Base-by-base conservation (phyloP, 768 basidiomycete genomes). In the Boletus rufocinnamomeus region DNA sequence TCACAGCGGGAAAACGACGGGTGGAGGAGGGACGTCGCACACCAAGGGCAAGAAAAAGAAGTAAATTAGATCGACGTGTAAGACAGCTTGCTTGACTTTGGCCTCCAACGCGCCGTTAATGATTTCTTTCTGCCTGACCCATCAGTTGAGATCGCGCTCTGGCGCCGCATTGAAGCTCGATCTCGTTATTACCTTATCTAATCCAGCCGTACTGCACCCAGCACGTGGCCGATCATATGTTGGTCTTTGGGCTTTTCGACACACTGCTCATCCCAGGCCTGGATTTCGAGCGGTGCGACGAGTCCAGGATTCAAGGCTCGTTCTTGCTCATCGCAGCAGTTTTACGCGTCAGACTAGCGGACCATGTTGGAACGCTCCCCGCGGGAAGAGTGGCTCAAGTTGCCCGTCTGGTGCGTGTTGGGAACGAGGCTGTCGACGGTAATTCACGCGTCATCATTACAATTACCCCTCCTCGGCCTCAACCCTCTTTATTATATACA, bases 1-100 rank as follows among this genome's bases (percentile, higher is more conserved):
- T 43, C 72, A 73, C 46, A 52, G 68, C 38, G 80, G 78, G 65
- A 75, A 66, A 57, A 56, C 68, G 53, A 58, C 65, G 32, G 72
- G 77, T 45, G 77, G 77, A 54, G 77, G 79, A 11, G 69, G 66
- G 41, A 17, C 66, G 37, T 71, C 69, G 37, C 74, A 74, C 45
- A 69, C 72, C 50, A 89, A 86, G 70, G 80, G 83, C 51, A 89
- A 86, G 78, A 89, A 86, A 78, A 86, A 82, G 75, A 87, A 83
- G 76, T 88, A 80, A 71, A 67, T 71, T 66, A 72, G 66, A 60
- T 57, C 48, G 35, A 62, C 62, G 55, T 65, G 66, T 63, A 52
- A 66, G 65, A 55, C 57, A 19, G 57, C 57, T 53, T 58, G 28
- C 38, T 61, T 55, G 65, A 54, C 52, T 67, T 57, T 61, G 44